Base-by-base conservation (phyloP, 305 asterid species). In the Solanum aculeatissimum region DNA sequence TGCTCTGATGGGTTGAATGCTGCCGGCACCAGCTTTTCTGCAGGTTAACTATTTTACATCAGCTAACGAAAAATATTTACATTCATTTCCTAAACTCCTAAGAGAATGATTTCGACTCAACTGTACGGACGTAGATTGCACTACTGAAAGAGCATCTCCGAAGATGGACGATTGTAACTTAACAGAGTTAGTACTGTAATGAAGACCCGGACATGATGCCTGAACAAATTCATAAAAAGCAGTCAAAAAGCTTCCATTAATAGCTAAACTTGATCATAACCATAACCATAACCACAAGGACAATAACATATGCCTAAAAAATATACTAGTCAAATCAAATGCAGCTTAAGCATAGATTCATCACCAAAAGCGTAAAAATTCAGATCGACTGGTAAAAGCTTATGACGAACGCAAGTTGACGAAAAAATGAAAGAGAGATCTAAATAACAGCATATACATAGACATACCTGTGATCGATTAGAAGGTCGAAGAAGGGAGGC, bases 1-100 rank as follows among this genome's bases (percentile, higher is more conserved):
- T 66, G 99, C 99, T 89, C 85, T 92, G 80, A 94, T 74, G n/a
- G 98, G 94, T 87, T 87, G 93, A 83, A 90, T 86, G 27, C 85
- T 23, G 58, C 87, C 85, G 82, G 90, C 40, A 42, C 85, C 60
- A 83, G 83, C 78, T 86, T 81, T 93, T 89, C 97, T 96, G 89
- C 16, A 87, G 18, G 82, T 60, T 63, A 14, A 29, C 10, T 8
- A 35, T 65, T 23, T 51, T 51, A 19, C 9, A 69, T 62, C 55
- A 47, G 51, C 47, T 21, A 58, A 29, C 21, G 14, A 19, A 42
- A n/a, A 58, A 16, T 49, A 8, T 78, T 47, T 1, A 10, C 49
- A 38, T 68, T 3, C n/a, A 32, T 18, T 32, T 5, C 0, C 40
- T 6, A 35, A 35, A 35, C 40, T 35, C 40, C 9, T n/a, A 40